These are phyloP conservation scores for Chaetoceros tenuissimus DNA, from an alignment of 108 stramenopile genomes.

Conservation along the genomic window DNA sequence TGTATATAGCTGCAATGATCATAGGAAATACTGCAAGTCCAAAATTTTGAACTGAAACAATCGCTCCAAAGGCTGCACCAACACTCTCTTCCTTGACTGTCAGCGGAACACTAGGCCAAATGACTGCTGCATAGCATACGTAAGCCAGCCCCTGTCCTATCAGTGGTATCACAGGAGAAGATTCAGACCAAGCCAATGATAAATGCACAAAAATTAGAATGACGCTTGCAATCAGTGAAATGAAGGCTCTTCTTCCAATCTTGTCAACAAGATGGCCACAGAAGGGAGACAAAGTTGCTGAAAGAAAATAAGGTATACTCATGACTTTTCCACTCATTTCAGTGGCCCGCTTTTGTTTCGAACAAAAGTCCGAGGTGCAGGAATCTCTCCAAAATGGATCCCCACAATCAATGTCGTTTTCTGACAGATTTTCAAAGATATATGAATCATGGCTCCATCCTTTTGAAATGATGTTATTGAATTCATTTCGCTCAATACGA, in stretches of 20 bases:
- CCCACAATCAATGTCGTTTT: conserved; percentile 35
- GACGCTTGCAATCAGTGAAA: conserved; percentile 29
- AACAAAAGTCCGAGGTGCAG: conserved; percentile 37
- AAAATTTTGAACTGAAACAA: conserved; percentile 50
- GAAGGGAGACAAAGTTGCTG: conserved; percentile 32
- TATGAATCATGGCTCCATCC: conserved; percentile 17
- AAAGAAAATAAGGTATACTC: conserved; percentile 50
- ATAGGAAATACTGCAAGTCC: conserved; percentile 55
- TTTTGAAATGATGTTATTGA: not conserved
- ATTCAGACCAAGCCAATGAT: conserved; percentile 13
- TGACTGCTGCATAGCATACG: conserved; percentile 42
- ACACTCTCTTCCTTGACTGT: conserved; percentile 30
- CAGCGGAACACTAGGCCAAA: conserved; percentile 64
- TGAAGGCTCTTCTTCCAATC: conserved; percentile 36
- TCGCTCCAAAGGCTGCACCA: conserved; percentile 54
- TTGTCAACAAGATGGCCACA: conserved; percentile 49
- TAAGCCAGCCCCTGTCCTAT: conserved; percentile 53
- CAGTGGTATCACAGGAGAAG: conserved; percentile 33
- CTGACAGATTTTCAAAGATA: conserved; percentile 10
- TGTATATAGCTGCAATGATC: conserved; percentile 30
- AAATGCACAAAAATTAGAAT: conserved; percentile 35
- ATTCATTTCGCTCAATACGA: conserved; percentile 2
- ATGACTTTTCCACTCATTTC: conserved; percentile 37
- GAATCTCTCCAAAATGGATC: conserved; percentile 32
- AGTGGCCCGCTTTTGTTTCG: conserved; percentile 16